These are phyloP conservation scores for Fusarium sp. DNA, from an alignment of 2,329 filamentous ascomycete genomes.

Conservation along the genomic window DNA sequence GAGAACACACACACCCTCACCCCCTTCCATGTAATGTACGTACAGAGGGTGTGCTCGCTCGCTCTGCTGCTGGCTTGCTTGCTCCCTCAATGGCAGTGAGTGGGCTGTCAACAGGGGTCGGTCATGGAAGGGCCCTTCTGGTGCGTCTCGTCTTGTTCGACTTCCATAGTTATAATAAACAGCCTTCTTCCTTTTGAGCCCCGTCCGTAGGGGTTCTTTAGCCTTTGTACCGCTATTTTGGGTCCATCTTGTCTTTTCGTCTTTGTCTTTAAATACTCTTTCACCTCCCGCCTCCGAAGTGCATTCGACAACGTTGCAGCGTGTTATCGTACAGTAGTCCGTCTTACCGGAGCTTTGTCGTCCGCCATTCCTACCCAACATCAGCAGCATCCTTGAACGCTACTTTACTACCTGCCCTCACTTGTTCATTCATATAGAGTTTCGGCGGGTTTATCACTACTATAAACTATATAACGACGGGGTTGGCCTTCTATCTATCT, in stretches of 20 bases:
- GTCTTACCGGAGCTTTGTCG: slow-evolving; percentile 17
- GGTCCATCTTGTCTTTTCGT: slow-evolving; percentile 34
- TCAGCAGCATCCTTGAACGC: slow-evolving; percentile 13
- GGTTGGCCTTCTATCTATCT: neutral
- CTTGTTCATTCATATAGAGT: slow-evolving; percentile 14
- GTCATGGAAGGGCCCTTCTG: slow-evolving; percentile 25
- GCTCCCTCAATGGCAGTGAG: slow-evolving; percentile 31
- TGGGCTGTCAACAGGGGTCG: slow-evolving; percentile 41
- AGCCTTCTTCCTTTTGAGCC: slow-evolving; percentile 42
- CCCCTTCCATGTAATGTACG: slow-evolving; percentile 9
- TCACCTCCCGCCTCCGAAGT: slow-evolving; percentile 31
- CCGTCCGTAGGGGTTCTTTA: slow-evolving; percentile 40
- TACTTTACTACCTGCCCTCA: slow-evolving; percentile 11
- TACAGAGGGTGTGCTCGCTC: slow-evolving; percentile 20
- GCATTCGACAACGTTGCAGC: slow-evolving; percentile 25
- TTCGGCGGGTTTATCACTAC: neutral
- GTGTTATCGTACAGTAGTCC: slow-evolving; percentile 19
- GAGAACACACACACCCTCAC: neutral
- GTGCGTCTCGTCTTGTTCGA: slow-evolving; percentile 12
- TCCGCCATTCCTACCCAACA: slow-evolving; percentile 18
- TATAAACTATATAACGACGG: slow-evolving; percentile 2
- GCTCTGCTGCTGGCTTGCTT: neutral
- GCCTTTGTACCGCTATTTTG: slow-evolving; percentile 39
- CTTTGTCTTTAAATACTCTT: slow-evolving; percentile 43
- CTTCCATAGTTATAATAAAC: slow-evolving; percentile 41